phyloP scores from a whole-genome alignment of 2,329 filamentous ascomycete genomes.

The Botrytis fabae region DNA sequence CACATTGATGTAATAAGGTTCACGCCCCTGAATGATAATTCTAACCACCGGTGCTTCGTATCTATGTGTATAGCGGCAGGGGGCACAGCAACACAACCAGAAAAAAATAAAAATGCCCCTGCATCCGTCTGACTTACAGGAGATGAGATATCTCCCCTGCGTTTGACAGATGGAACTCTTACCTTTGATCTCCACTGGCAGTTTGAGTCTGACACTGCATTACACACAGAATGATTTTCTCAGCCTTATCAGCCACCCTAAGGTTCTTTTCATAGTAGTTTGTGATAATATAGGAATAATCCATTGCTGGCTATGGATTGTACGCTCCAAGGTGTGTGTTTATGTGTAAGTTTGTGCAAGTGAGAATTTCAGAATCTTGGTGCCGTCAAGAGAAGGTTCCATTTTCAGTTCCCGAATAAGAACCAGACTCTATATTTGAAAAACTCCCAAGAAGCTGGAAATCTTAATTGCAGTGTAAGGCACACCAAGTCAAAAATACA shows the following conservation, averaged over 20 bases:
- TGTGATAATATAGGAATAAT: not conserved
- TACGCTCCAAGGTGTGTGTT: not conserved
- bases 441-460: not conserved
- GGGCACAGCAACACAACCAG: not conserved
- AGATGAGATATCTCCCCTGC: slow-evolving; percentile 5
- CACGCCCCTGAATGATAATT: not conserved
- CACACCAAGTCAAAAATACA: not conserved
- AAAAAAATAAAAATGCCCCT: slow-evolving; percentile 6
- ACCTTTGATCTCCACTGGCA: not conserved
- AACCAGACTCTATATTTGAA: not conserved
- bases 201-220: not conserved
- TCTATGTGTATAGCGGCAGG: not conserved
- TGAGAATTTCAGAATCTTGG: not conserved
- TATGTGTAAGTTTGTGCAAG: not conserved
- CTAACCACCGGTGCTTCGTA: not conserved
- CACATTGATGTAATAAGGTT: not conserved
- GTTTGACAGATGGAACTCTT: slow-evolving; percentile 1
- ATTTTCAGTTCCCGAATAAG: not conserved
- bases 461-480: not conserved
- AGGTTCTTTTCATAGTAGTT: not conserved
- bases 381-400: not conserved
- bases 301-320: not conserved
- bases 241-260: slow-evolving; percentile 10
- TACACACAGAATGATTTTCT: not conserved
- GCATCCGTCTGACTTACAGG: slow-evolving; percentile 4